These are phyloP conservation scores for Cercophora samala DNA, from an alignment of 495 filamentous ascomycete genomes.

Conservation along the genomic window DNA sequence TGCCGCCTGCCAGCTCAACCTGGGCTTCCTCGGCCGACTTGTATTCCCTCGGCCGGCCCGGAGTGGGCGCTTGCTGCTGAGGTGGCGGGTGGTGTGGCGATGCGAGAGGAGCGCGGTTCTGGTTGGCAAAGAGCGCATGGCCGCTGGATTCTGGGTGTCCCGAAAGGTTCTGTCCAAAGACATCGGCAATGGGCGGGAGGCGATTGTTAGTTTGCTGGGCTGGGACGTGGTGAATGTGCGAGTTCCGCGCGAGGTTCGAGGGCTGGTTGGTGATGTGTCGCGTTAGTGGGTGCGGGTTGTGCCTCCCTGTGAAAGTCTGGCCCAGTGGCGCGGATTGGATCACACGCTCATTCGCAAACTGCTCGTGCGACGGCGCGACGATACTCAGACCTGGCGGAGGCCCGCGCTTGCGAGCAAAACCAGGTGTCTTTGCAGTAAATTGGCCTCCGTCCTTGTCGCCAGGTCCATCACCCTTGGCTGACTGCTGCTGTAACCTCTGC, in stretches of 20 bases:
- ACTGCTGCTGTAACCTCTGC: conserved; percentile 80
- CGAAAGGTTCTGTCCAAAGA: conserved; percentile 82
- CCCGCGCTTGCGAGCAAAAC: conserved; percentile 63
- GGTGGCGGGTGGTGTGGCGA: conserved; percentile 64
- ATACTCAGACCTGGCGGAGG: conserved; percentile 91
- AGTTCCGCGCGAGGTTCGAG: conserved; percentile 78
- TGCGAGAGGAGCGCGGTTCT: conserved; percentile 55
- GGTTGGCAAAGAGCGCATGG: conserved; percentile 51
- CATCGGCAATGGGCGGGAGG: conserved; percentile 89
- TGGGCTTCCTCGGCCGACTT: conserved; percentile 94
- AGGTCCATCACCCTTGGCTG: conserved; percentile 69
- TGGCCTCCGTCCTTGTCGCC: conserved; percentile 53
- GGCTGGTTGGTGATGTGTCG: conserved; percentile 82
- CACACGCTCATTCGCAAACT: conserved; percentile 92
- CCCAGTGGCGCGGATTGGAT: conserved; percentile 96
- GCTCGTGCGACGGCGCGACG: conserved; percentile 90
- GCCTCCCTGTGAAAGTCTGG: conserved; percentile 89
- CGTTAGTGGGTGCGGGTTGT: conserved; percentile 75
- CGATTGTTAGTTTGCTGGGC: conserved; percentile 88
- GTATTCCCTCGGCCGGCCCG: conserved; percentile 75
- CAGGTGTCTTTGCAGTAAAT: conserved; percentile 63
- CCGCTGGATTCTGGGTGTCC: conserved; percentile 66
- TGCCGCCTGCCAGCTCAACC: conserved; percentile 80
- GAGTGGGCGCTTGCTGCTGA: conserved; percentile 37
- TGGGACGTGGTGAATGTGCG: conserved; percentile 88